These are phyloP conservation scores for Actinomortierella ambigua DNA, from an alignment of 371 early-diverging fungal species.

Conservation along the genomic window DNA sequence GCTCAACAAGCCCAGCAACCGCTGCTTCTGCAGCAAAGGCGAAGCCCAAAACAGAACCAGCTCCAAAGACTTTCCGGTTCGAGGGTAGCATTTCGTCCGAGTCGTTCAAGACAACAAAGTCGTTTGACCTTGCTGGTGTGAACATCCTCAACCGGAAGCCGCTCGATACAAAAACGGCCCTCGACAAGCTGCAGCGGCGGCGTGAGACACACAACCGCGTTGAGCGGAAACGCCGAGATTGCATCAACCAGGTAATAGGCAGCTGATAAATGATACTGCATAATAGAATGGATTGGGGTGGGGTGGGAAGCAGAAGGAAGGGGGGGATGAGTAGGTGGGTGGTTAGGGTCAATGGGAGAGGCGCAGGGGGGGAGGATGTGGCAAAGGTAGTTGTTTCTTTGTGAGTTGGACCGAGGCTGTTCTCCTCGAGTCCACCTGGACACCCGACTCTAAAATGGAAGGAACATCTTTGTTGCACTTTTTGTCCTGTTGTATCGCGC, in stretches of 20 bases:
- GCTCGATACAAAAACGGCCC: conserved; percentile 71
- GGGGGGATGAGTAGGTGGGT: too few species aligned
- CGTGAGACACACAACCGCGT: conserved; percentile 80
- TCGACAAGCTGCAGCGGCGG: conserved; percentile 73
- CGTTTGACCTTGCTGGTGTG: conserved; percentile 45
- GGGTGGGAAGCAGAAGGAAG: too few species aligned
- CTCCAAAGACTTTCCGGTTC: conserved; percentile 30
- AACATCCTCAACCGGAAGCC: conserved; percentile 64
- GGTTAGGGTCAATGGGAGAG: too few species aligned
- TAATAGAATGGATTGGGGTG: too few species aligned
- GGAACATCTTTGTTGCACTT: too few species aligned
- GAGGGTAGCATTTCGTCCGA: conserved; percentile 44
- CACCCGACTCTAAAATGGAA: too few species aligned
- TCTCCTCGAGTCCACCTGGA: too few species aligned
- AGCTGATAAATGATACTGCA: too few species aligned
- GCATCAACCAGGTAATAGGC: conserved; percentile 68
- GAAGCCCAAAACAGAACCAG: not conserved
- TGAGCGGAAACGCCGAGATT: conserved; percentile 74
- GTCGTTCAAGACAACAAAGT: conserved; percentile 40
- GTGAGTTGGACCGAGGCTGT: too few species aligned
- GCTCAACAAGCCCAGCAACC: not conserved
- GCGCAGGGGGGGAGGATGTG: too few species aligned
- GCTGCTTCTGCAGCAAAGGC: not conserved
- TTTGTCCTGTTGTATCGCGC: too few species aligned
- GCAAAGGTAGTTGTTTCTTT: too few species aligned